Evolutionary conservation across 495 filamentous ascomycete genomes (phyloP), one percentile per base, ranked within the genome.

Genomic region (Penicillium silybi): DNA sequence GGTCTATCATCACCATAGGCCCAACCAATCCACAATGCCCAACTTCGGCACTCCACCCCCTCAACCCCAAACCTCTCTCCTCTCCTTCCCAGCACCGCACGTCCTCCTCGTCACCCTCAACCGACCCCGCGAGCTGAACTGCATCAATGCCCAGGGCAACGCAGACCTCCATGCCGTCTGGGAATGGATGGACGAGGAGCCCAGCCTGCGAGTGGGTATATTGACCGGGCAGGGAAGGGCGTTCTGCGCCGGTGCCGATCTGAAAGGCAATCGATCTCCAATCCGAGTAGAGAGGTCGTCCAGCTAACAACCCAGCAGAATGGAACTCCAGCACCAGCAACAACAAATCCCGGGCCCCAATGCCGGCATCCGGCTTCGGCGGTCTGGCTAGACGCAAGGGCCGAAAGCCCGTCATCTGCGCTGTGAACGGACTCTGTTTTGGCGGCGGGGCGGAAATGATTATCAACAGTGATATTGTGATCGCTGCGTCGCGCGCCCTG

Each of bases 401-500:
- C 46, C 67, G 63, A 29, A 76, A 77, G 50, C 89, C 88, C n/a
- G 67, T 92, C 8, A 80, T 93, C 41, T 80, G 80, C 11, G 89
- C 89, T 1, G 81, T 92, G 17, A 85, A 89, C 57, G 89, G 89
- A 1, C 59, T 87, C 15, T 82, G 79, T 54, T 74, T 87, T 34
- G 89, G 89, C n/a, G 89, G 88, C 15, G 89, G 88, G 1, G 75
- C 80, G 50, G 89, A 93, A 64, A 86, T 88, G 71, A 72, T 82
- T 8, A 70, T 85, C n/a, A 91, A 91, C 54, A 75, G 75, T 44
- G 89, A 93, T 63, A 49, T 92, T 13, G 81, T 89, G 0, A 56
- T 91, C 42, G 85, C 86, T 3, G 65, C 74, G 0, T 56, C 64
- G 17, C 49, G 51, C 2, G 81, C 84, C 0, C 65, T 69, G 19